Evolutionary conservation across 306 rosid species (phyloP).

Genomic region (Glycine tomentella): DNA sequence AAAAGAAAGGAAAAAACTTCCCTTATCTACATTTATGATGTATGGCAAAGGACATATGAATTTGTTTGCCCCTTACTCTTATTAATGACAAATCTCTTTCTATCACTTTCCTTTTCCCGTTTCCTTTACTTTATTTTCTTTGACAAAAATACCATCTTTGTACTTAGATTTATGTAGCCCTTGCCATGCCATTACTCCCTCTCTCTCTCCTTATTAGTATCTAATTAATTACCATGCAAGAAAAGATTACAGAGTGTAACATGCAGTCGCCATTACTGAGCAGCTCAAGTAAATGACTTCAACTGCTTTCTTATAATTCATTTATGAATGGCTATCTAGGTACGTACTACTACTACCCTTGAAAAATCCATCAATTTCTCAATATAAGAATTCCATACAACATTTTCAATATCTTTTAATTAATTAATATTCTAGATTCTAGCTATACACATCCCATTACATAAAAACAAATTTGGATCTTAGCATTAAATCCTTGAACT

Average conservation of each 20-base stretch:
- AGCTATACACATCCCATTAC: neutral
- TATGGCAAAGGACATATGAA: constrained; percentile 28
- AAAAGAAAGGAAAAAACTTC: neutral
- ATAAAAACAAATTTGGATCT: too few relatives aligned
- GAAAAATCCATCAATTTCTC: constrained; percentile 10
- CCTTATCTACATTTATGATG: constrained; percentile 35
- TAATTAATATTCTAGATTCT: neutral
- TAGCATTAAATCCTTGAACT: neutral
- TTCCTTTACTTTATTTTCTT: neutral
- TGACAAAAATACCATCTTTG: constrained; percentile 32
- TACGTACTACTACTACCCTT: neutral
- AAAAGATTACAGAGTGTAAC: constrained; percentile 1
- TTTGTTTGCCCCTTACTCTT: constrained; percentile 30
- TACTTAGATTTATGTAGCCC: constrained; percentile 18
- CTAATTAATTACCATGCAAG: constrained; percentile 14
- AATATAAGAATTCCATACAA: too few relatives aligned
- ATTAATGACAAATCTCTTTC: constrained; percentile 46
- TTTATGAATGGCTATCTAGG: constrained; percentile 31
- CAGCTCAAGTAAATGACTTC: neutral
- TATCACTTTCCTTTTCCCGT: constrained; percentile 42
- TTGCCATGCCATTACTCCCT: constrained; percentile 1
- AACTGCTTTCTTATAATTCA: neutral
- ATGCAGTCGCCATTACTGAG: neutral
- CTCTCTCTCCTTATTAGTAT: neutral
- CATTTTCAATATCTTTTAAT: neutral